A percentile compares a stretch with the other conserved stretches of the same genome.
Conservation (phyloP, 805 yeast genomes). For the Cyberlindnera mississippiensis region DNA sequence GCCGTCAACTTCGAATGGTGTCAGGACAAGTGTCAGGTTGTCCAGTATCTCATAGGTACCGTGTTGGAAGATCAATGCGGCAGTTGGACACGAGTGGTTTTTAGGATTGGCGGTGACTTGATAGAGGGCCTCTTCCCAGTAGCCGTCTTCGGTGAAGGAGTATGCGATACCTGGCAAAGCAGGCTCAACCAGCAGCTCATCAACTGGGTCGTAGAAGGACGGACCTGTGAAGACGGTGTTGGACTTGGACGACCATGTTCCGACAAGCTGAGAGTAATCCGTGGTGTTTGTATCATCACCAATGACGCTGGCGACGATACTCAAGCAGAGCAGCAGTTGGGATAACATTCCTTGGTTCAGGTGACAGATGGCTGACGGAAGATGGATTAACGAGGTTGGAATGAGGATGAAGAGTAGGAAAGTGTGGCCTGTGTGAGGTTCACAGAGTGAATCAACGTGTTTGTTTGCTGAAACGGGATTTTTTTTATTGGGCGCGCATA, state of each 20-base stretch:
- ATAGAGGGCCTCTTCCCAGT: slow-evolving; percentile 85
- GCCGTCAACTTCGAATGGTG: slow-evolving; percentile 84
- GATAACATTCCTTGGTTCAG: too few species aligned
- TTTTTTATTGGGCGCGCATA: too few species aligned
- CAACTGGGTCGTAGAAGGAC: slow-evolving; percentile 92
- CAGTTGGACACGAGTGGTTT: slow-evolving; percentile 80
- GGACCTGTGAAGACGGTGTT: slow-evolving; percentile 97
- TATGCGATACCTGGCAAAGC: slow-evolving; percentile 91
- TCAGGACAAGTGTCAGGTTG: slow-evolving; percentile 66
- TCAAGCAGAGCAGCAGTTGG: slow-evolving; percentile 2
- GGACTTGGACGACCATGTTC: slow-evolving; percentile 95
- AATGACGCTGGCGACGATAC: neutral
- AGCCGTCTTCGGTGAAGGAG: slow-evolving; percentile 91
- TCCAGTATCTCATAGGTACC: slow-evolving; percentile 64
- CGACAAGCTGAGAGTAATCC: slow-evolving; percentile 42
- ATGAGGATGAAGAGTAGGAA: too few species aligned
- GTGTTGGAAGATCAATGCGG: slow-evolving; percentile 82
- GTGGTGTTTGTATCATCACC: slow-evolving; percentile 7
- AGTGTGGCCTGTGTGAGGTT: too few species aligned
- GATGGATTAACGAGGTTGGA: too few species aligned
- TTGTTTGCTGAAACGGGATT: too few species aligned
- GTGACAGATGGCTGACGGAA: too few species aligned
- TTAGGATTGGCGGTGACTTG: slow-evolving; percentile 66
- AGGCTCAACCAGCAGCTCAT: slow-evolving; percentile 91
- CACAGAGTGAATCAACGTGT: too few species aligned